Base-by-base conservation (phyloP, 805 yeast genomes). In the Metschnikowia proteae region DNA sequence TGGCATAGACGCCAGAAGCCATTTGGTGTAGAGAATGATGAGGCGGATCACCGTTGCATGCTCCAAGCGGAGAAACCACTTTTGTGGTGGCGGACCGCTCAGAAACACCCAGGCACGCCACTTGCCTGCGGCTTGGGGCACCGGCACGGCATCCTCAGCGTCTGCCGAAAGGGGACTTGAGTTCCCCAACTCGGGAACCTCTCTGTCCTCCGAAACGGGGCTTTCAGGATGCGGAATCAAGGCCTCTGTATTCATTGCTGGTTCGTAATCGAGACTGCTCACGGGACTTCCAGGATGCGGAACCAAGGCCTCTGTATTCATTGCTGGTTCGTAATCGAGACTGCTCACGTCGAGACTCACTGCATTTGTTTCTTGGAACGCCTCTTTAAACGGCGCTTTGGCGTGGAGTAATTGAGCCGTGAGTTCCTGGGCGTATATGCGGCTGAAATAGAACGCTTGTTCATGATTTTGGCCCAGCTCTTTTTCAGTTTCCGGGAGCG, bases 31-130 rank as follows among this genome's bases (percentile, higher is more conserved):
- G 49, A 66, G 64, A 1, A 66, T 63, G 22, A 73, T 48, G 11
- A 72, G 60, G 52, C 66, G 69, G 49, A 71, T 63, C 4, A 62
- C 57, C 4, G 68, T 65, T 6, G 67, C 54, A 37, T 69, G 68
- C 30, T 66, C 71, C 5, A 70, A 50, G 36, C 55, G 50, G 45
- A 64, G 59, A 43, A 48, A 60, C 5, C 49, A 55, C 0, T 60
- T 51, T 0, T 63, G 47, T 1, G 74, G 74, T 3, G 74, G 70
- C 0, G 58, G 58, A 36, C 51, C 53, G 8, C 63, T 57, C 45
- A 42, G 45, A 37, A 66, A 51, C 7, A 72, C 60, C 28, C 52
- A 54, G 35, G 58, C 53, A 22, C 75, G 55, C 75, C 76, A 71
- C 40, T 56, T 48, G 28, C 52, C 54, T 5, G 69, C 65, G 0